These are phyloP conservation scores for Blastomyces parvus DNA, from an alignment of 2,329 filamentous ascomycete species.

Conservation along the genomic window DNA sequence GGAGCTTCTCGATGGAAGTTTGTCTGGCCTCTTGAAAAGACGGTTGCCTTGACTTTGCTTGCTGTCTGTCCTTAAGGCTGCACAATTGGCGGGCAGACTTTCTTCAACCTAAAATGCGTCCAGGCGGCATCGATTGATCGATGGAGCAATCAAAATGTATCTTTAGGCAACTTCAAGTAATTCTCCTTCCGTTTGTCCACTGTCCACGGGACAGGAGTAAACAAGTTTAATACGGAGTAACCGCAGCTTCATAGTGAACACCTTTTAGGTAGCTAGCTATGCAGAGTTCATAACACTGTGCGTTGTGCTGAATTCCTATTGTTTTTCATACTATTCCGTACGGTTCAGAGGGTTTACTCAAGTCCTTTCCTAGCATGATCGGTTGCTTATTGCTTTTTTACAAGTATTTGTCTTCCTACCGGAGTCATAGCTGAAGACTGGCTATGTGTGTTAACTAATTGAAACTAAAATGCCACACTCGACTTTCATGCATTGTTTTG, in stretches of 20 bases:
- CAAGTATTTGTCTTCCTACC: neutral
- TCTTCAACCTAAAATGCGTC: neutral
- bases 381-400: neutral
- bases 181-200: neutral
- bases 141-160: neutral
- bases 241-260: too few relatives aligned
- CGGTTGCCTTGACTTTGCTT: neutral
- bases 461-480: neutral
- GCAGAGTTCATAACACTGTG: too few relatives aligned
- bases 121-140: neutral
- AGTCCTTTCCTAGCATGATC: neutral
- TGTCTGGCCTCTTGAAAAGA: neutral
- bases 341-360: neutral
- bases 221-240: neutral
- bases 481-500: neutral
- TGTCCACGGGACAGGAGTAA: neutral
- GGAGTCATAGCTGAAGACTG: neutral
- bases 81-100: neutral
- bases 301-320: too few relatives aligned
- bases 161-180: neutral
- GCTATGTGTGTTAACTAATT: neutral
- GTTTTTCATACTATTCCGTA: neutral
- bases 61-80: neutral
- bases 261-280: too few relatives aligned
- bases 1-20: neutral